Evolutionary conservation across 139 green algal species (phyloP).

Genomic region (Parachlorella kessleri): DNA sequence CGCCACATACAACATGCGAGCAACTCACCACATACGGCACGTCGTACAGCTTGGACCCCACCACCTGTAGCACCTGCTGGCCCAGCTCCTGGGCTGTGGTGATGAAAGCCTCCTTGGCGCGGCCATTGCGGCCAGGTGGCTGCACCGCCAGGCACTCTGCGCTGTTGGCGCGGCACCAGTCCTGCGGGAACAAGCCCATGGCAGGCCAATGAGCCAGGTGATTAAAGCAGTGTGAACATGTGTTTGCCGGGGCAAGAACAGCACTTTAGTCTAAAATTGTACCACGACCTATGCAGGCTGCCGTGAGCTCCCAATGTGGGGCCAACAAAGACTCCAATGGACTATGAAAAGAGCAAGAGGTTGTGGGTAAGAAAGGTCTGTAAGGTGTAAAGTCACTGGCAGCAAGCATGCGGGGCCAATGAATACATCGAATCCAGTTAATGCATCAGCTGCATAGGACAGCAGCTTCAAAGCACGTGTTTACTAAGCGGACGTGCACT

Average conservation of each 20-base stretch:
- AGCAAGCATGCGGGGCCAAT: too few species aligned
- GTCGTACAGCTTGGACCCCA: constrained; percentile 48
- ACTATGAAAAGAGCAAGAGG: neutral
- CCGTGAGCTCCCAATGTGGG: neutral
- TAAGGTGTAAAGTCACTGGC: too few species aligned
- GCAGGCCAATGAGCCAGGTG: neutral
- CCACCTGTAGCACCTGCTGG: constrained; percentile 54
- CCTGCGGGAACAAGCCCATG: constrained; percentile 30
- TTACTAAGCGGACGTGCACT: too few species aligned
- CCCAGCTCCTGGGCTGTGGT: constrained; percentile 48
- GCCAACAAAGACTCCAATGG: neutral
- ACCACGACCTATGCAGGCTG: neutral
- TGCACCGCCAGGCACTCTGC: constrained; percentile 78
- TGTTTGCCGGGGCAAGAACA: neutral
- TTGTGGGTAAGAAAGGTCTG: too few species aligned
- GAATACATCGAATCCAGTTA: too few species aligned
- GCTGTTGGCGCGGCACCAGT: constrained; percentile 64
- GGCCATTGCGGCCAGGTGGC: constrained; percentile 62
- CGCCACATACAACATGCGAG: too few species aligned
- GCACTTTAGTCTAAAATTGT: neutral
- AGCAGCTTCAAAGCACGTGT: too few species aligned
- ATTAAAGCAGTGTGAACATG: neutral
- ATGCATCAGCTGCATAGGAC: neutral
- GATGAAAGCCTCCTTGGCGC: constrained; percentile 52
- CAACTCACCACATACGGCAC: constrained; percentile 57